A percentile compares a stretch with the other conserved stretches of the same genome.
Evolutionary conservation across 345 rosid genomes (phyloP).

Genomic region (Brassica nigra): DNA sequence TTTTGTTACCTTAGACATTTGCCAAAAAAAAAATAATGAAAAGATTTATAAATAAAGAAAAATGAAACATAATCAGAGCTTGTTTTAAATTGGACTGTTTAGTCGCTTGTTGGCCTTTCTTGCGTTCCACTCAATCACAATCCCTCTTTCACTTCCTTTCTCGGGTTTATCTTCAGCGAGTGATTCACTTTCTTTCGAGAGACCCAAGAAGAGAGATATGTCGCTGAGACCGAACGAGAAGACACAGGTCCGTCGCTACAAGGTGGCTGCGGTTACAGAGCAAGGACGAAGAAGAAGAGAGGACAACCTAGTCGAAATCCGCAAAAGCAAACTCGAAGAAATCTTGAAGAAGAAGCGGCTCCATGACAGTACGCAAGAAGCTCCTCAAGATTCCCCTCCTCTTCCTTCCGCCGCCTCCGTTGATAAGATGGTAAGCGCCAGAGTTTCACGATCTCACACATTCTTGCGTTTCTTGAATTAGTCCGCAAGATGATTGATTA

Average conservation of each 20-base stretch:
- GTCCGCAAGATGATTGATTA: not conserved
- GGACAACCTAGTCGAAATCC: slow-evolving; percentile 33
- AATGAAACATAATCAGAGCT: not conserved
- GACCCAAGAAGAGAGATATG: slow-evolving; percentile 18
- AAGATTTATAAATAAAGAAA: not conserved
- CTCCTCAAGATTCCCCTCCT: slow-evolving; percentile 7
- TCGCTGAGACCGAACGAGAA: slow-evolving; percentile 37
- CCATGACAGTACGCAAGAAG: slow-evolving; percentile 5
- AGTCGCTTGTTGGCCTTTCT: not conserved
- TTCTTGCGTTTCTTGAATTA: not conserved
- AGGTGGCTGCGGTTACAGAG: slow-evolving; percentile 30
- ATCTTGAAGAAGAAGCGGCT: slow-evolving; percentile 41
- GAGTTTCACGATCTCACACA: not conserved
- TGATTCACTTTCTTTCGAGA: not conserved
- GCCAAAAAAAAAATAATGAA: not conserved
- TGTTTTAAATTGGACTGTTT: not conserved
- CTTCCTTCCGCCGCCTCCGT: not conserved
- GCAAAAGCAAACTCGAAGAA: slow-evolving; percentile 35
- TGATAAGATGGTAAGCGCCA: not conserved
- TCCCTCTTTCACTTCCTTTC: slow-evolving; percentile 1
- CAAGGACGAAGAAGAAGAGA: slow-evolving; percentile 43
- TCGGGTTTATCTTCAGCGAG: not conserved
- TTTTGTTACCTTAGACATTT: not conserved
- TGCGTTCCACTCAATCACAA: not conserved
- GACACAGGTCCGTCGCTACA: slow-evolving; percentile 35